Evolutionary conservation across 192 early-diverging fungal genomes (phyloP), one percentile per base, ranked within the genome.

Genomic region (Gryganskiella cystojenkinii): DNA sequence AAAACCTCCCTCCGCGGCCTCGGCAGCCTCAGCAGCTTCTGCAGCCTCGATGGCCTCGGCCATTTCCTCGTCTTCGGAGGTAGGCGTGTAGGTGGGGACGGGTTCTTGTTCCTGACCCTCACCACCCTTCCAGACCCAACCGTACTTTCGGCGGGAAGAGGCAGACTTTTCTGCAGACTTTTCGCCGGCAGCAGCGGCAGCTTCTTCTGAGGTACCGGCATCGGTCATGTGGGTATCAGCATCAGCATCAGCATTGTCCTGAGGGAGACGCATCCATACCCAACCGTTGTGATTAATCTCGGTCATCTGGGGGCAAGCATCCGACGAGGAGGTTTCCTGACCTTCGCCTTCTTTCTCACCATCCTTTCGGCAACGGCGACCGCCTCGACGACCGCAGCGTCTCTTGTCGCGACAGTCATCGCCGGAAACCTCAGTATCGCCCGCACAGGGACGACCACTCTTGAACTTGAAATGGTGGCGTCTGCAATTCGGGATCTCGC

Each of bases 121-220:
- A 5, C 27, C 49, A 19, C 74, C 61, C 11, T 50, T 69, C 74
- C 74, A 78, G 44, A 78, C 74, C 74, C 74, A 78, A 31, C 74
- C 74, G 52, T 57, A 78, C 31, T 69, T 78, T 59, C 60, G 66
- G 28, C 61, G 65, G n/a, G 56, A 31, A 20, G 71, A 59, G 1
- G 17, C 51, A 11, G 40, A 15, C 1, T 22, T 2, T 1, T 15
- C 52, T 9, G 11, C 19, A 31, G 52, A 20, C 10, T 58, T 45
- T 15, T 8, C 46, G 25, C 25, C 37, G 5, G 37, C 37, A 40
- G 37, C 37, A 9, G 37, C 37, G 5, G 37, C 37, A 40, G 7
- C 37, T 40, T 40, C 37, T 13, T 40, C 37, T 9, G 37, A 40
- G 37, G 37, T 40, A 40, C 37, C 13, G 37, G 37, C 37, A 40